Evolutionary conservation across 306 rosid species (phyloP).

Genomic region (Malus domestica): ASM211411v1 NC_041790.1:3507001-3507500

Average conservation of each 20-base stretch:
- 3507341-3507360: constrained; percentile 44
- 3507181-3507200: background rate
- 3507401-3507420: constrained; percentile 92
- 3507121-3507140: background rate
- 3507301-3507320: constrained; percentile 97
- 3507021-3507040: background rate
- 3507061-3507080: background rate
- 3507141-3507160: background rate
- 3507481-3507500: constrained; percentile 96
- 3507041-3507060: background rate
- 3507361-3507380: constrained; percentile 46
- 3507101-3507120: background rate
- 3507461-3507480: constrained; percentile 96
- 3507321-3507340: constrained; percentile 58
- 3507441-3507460: constrained; percentile 98
- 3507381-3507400: constrained; percentile 69
- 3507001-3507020: background rate
- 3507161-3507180: background rate
- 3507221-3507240: constrained; percentile 98
- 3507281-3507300: constrained; percentile 91
- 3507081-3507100: background rate
- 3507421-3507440: constrained; percentile 95
- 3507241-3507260: constrained; percentile 98
- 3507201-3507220: constrained; percentile 72
- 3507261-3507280: constrained; percentile 98